A percentile compares a stretch with the other conserved stretches of the same genome.
Evolutionary conservation across 495 filamentous ascomycete species (phyloP).

Genomic region (Neurospora sp.): DNA sequence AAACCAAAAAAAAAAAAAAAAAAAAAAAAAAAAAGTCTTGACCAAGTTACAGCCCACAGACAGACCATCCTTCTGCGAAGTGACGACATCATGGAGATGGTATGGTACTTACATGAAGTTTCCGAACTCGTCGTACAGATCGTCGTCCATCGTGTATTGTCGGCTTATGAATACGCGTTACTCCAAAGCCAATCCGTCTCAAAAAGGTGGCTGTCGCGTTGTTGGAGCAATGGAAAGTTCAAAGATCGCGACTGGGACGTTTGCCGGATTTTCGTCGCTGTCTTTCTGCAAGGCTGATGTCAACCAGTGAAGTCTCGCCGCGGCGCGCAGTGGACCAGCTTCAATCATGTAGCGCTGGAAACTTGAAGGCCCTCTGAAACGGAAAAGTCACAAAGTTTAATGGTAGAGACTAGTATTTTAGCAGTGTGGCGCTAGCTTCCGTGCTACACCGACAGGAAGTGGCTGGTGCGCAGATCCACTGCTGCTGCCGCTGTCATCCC

Average conservation of each 20-base stretch:
- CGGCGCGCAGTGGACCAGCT: not conserved
- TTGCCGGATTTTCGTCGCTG: not conserved
- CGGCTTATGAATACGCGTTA: constrained; percentile 1
- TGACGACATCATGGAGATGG: not conserved
- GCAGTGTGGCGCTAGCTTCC: not conserved
- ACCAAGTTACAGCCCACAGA: not conserved
- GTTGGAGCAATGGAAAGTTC: not conserved
- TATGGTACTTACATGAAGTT: constrained; percentile 23
- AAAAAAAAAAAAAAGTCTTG: not conserved
- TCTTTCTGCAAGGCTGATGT: not conserved
- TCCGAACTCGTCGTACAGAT: constrained; percentile 29
- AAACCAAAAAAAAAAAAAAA: not conserved
- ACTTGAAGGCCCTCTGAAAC: not conserved
- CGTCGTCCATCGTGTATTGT: constrained; percentile 24
- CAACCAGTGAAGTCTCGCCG: not conserved
- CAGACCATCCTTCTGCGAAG: not conserved
- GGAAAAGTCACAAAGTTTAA: not conserved
- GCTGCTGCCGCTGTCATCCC: not conserved
- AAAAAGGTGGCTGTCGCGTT: not conserved
- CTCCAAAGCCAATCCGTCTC: not conserved
- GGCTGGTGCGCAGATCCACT: not conserved
- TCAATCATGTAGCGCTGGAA: not conserved
- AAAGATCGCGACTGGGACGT: not conserved
- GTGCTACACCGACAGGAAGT: not conserved
- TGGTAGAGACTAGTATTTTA: not conserved